Base-by-base conservation (phyloP, 192 early-diverging fungal species). In the Thoreauomyces humboldtii region DNA sequence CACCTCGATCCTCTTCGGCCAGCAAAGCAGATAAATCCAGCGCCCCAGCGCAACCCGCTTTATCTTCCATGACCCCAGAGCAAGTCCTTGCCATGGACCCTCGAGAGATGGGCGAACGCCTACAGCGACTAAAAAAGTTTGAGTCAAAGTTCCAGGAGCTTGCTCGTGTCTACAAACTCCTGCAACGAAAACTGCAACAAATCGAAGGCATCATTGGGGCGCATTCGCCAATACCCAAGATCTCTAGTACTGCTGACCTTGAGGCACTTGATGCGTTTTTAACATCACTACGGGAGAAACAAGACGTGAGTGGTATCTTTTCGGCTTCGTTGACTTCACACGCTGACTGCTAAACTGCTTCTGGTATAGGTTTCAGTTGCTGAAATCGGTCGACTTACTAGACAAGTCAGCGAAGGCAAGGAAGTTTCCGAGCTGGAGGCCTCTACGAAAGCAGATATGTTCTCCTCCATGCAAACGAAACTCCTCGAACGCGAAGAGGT, bases 401-500 rank as follows among this genome's bases (percentile, higher is more conserved):
- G 56, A 6, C 63, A 68, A 61, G 53, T 76, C 14, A 69, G 59
- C 37, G 61, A 76, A 1, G 42, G 61, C 9, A 67, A 69, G 35
- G 50, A 66, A 44, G 48, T 58, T 17, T 58, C 73, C 17, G 57
- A 69, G 41, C 50, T 68, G 25, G 75, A 77, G 32, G 34, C 52
- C 14, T 24, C 63, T n/a, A 53, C 75, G 25, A 69, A 76, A 37
- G 62, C 65, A 29, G 74, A 76, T 24, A 46, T 76, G 69, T 68
- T 70, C 25, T 24, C 24, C 24, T 33, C 70, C 2, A 12, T 73
- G 31, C 70, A 73, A 44, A 44, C 42, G 7, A 69, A 56, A 43
- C 31, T 77, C n/a, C n/a, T 71, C 12, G 61, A 65, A 38, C 54
- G 61, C 9, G 71, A 77, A 44, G 68, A 73, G 38, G n/a, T n/a